These are phyloP conservation scores for Sclerotinia sclerotiorum DNA, from an alignment of 2,329 filamentous ascomycete species.

Conservation along the genomic window DNA sequence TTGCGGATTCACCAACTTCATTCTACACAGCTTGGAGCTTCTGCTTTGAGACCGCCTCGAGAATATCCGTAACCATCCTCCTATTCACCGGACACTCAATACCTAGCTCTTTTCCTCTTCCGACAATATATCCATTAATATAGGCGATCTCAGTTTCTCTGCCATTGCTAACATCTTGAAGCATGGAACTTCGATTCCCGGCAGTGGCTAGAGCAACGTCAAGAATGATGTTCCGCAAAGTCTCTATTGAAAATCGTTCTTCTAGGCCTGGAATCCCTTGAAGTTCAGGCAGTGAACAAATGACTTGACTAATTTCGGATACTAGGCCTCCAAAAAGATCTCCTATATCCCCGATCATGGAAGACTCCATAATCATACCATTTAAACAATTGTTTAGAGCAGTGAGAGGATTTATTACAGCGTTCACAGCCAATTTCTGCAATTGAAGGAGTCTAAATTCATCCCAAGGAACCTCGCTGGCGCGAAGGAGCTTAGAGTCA, in stretches of 20 bases:
- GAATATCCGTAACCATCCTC: slow-evolving; percentile 41
- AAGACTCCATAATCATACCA: slow-evolving; percentile 60
- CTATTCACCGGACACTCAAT: slow-evolving; percentile 44
- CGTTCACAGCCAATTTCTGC: slow-evolving; percentile 81
- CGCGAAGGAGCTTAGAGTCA: slow-evolving; percentile 47
- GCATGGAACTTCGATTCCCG: slow-evolving; percentile 61
- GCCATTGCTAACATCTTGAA: slow-evolving; percentile 54
- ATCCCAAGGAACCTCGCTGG: slow-evolving; percentile 43
- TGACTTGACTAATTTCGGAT: slow-evolving; percentile 71
- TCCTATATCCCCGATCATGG: background rate
- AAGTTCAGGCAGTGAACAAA: slow-evolving; percentile 48
- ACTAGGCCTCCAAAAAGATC: slow-evolving; percentile 50
- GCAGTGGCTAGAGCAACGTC: slow-evolving; percentile 50
- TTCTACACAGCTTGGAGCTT: background rate
- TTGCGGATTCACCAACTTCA: background rate
- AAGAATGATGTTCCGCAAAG: slow-evolving; percentile 45
- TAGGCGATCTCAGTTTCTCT: slow-evolving; percentile 54
- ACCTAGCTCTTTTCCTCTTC: slow-evolving; percentile 31
- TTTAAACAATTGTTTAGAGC: slow-evolving; percentile 75
- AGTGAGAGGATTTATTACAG: slow-evolving; percentile 81
- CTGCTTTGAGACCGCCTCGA: background rate
- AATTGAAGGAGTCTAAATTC: slow-evolving; percentile 66
- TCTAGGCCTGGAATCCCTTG: background rate
- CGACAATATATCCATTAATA: slow-evolving; percentile 58
- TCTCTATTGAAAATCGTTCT: slow-evolving; percentile 6